Conservation (phyloP, 2,329 filamentous ascomycete genomes). For the Aspergillus alliaceus region DNA sequence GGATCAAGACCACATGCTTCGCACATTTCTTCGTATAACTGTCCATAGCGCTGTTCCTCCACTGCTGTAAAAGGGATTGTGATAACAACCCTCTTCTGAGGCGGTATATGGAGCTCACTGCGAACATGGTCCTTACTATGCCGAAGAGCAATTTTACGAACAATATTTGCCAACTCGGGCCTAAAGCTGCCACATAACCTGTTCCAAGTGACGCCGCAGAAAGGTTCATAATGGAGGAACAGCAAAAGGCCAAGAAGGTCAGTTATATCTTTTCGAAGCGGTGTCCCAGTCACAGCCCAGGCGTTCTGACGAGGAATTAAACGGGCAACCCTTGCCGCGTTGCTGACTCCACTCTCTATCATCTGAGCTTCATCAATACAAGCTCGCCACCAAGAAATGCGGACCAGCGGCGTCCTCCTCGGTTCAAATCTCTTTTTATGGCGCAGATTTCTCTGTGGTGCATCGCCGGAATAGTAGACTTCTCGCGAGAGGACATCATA, state of each 20-base stretch:
- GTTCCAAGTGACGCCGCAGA: slow-evolving; percentile 69
- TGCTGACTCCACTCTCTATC: slow-evolving; percentile 84
- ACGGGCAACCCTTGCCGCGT: slow-evolving; percentile 76
- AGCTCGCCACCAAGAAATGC: slow-evolving; percentile 85
- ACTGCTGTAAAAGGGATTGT: slow-evolving; percentile 87
- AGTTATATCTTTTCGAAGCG: slow-evolving; percentile 73
- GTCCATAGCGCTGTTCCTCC: slow-evolving; percentile 85
- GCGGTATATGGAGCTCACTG: slow-evolving; percentile 74
- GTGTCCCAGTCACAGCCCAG: slow-evolving; percentile 92
- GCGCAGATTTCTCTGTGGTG: slow-evolving; percentile 70
- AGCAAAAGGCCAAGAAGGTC: slow-evolving; percentile 79
- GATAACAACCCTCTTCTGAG: slow-evolving; percentile 82
- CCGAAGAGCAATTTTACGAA: slow-evolving; percentile 71
- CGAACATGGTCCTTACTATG: slow-evolving; percentile 83
- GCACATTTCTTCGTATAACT: slow-evolving; percentile 74
- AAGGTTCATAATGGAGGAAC: slow-evolving; percentile 79
- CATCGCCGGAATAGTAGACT: slow-evolving; percentile 71
- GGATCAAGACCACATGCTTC: slow-evolving; percentile 65
- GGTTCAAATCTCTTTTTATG: slow-evolving; percentile 64
- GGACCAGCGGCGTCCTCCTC: slow-evolving; percentile 72
- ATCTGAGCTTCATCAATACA: slow-evolving; percentile 74
- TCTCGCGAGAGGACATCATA: slow-evolving; percentile 74
- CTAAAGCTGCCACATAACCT: slow-evolving; percentile 63
- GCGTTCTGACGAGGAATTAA: slow-evolving; percentile 80
- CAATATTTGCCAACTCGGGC: slow-evolving; percentile 65